phyloP scores from a whole-genome alignment of 1,284 basidiomycete genomes.

The Austropuccinia psidii region DNA sequence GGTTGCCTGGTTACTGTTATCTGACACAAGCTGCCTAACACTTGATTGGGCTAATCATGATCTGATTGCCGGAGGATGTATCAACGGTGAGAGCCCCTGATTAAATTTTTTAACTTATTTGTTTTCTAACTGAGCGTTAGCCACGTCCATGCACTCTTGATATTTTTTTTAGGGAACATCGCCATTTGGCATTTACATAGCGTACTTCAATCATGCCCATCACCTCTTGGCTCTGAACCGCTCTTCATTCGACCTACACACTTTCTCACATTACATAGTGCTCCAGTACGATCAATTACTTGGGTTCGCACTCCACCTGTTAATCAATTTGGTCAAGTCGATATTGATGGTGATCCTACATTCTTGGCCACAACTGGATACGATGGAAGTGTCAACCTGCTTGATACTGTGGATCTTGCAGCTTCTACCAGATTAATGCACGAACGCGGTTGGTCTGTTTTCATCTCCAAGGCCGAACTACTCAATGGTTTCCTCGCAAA shows the following conservation, averaged over 20 bases:
- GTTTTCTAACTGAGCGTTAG: neutral
- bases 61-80: constrained; percentile 65
- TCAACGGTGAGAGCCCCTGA: constrained; percentile 59
- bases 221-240: constrained; percentile 45
- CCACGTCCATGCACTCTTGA: too few species aligned
- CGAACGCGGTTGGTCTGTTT: constrained; percentile 54
- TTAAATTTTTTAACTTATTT: neutral
- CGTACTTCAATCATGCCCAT: constrained; percentile 44
- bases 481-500: neutral
- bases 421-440: constrained; percentile 61
- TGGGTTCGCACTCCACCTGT: constrained; percentile 64
- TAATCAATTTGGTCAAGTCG: constrained; percentile 52
- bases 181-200: constrained; percentile 64
- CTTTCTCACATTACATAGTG: constrained; percentile 64
- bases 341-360: constrained; percentile 57
- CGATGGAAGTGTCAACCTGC: constrained; percentile 64
- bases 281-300: constrained; percentile 63
- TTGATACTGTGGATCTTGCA: constrained; percentile 61
- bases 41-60: constrained; percentile 82
- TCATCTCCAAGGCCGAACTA: neutral
- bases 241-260: constrained; percentile 59
- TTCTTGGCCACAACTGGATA: constrained; percentile 66
- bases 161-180: constrained; percentile 59
- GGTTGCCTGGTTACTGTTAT: constrained; percentile 60
- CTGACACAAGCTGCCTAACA: constrained; percentile 63